Percentiles rank a stretch among this genome's conserved stretches.
phyloP scores from a whole-genome alignment of 2,329 filamentous ascomycete genomes.

The Diaporthe australafricana region DNA sequence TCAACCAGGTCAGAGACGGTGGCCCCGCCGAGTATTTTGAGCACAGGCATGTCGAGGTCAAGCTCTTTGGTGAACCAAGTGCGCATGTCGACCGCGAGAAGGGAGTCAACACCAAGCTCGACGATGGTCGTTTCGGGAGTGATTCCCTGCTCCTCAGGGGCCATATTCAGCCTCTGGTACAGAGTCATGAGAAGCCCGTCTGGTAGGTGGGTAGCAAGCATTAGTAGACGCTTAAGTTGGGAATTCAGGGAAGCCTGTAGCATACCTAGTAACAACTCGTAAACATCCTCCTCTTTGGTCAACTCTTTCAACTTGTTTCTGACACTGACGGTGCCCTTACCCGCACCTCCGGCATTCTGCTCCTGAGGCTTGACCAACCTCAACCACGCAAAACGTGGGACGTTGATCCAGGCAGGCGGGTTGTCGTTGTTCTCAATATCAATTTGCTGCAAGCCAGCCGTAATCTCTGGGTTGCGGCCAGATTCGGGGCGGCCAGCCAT shows the following conservation, averaged over 20 bases:
- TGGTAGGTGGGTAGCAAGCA: neutral
- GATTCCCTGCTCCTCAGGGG: slow-evolving; percentile 33
- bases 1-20: slow-evolving; percentile 30
- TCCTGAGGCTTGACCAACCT: slow-evolving; percentile 9
- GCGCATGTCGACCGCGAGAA: slow-evolving; percentile 49
- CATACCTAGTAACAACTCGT: slow-evolving; percentile 19
- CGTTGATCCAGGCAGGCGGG: slow-evolving; percentile 8
- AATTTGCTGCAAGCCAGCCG: slow-evolving; percentile 11
- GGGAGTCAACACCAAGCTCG: slow-evolving; percentile 41
- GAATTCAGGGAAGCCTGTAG: neutral
- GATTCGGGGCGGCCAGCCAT: slow-evolving; percentile 34
- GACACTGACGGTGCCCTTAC: slow-evolving; percentile 13
- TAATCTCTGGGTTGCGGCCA: slow-evolving; percentile 11
- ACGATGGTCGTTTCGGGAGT: slow-evolving; percentile 32
- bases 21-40: slow-evolving; percentile 53
- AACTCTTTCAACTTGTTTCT: slow-evolving; percentile 18
- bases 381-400: slow-evolving; percentile 16
- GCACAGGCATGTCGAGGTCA: slow-evolving; percentile 54
- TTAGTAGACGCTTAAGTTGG: neutral
- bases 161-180: slow-evolving; percentile 32
- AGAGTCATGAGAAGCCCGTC: slow-evolving; percentile 34
- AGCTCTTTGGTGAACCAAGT: slow-evolving; percentile 59
- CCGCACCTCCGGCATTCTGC: slow-evolving; percentile 6
- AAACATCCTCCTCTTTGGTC: slow-evolving; percentile 21
- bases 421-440: neutral